Evolutionary conservation across 179 eudicot genomes (phyloP).

Genomic region (Pouteria campechiana): DNA sequence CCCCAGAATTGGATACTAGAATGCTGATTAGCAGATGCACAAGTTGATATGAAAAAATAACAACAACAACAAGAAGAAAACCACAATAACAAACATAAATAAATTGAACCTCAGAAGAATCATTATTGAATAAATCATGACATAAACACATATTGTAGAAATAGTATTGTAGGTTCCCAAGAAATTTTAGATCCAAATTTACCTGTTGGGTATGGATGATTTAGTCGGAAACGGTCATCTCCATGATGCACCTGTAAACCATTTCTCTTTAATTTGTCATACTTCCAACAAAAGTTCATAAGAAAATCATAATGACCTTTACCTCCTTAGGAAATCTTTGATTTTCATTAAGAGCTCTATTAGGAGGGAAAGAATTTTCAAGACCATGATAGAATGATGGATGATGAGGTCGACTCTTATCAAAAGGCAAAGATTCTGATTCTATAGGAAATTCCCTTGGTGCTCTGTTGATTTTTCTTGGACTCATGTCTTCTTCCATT

Average conservation of each 20-base stretch:
- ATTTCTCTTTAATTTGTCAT: too few relatives aligned
- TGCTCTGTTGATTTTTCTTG: slow-evolving; percentile 37
- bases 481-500: slow-evolving; percentile 61
- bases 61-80: too few relatives aligned
- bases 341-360: slow-evolving; percentile 36
- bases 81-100: too few relatives aligned
- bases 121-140: too few relatives aligned
- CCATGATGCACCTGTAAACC: slow-evolving; percentile 58
- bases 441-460: slow-evolving; percentile 36
- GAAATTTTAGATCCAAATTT: too few relatives aligned
- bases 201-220: slow-evolving; percentile 29
- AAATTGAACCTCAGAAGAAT: too few relatives aligned
- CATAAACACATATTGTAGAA: too few relatives aligned
- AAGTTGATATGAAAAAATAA: too few relatives aligned
- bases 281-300: slow-evolving; percentile 1
- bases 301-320: slow-evolving; percentile 6
- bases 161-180: too few relatives aligned
- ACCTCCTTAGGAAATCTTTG: slow-evolving; percentile 78
- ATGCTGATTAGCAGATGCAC: too few relatives aligned
- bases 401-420: slow-evolving; percentile 42
- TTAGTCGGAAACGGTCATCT: slow-evolving; percentile 55
- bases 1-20: too few relatives aligned
- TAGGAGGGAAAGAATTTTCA: slow-evolving; percentile 43
- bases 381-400: slow-evolving; percentile 56
- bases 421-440: slow-evolving; percentile 41